These are phyloP conservation scores for Ophiosphaerella korrae DNA, from an alignment of 2,329 filamentous ascomycete genomes.

Conservation along the genomic window DNA sequence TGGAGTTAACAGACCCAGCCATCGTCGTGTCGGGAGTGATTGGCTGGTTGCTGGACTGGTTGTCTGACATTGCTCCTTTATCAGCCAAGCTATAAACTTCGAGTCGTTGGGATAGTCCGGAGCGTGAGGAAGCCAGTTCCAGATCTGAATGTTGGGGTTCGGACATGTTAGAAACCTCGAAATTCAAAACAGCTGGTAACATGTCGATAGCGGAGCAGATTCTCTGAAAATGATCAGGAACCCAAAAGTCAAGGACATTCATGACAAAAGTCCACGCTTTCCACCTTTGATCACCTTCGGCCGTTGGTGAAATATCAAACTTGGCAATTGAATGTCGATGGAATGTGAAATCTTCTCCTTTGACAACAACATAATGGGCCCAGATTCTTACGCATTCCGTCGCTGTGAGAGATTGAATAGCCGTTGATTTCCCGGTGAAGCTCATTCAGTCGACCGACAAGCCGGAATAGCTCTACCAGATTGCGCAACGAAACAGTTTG, in stretches of 20 bases:
- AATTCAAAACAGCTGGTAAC: constrained; percentile 9
- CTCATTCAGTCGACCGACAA: constrained; percentile 16
- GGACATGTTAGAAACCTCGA: neutral
- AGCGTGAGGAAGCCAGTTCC: constrained; percentile 8
- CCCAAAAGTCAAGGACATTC: constrained; percentile 22
- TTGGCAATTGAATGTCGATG: constrained; percentile 18
- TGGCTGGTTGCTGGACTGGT: constrained; percentile 8
- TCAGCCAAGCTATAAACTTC: constrained; percentile 4
- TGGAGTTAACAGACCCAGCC: constrained; percentile 6
- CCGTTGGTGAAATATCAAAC: constrained; percentile 7
- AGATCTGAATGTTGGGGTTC: neutral
- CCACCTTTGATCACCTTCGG: constrained; percentile 1
- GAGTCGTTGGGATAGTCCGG: constrained; percentile 12
- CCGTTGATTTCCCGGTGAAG: constrained; percentile 22
- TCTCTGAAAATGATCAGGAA: constrained; percentile 12
- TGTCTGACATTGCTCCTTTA: constrained; percentile 11
- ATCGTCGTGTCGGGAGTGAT: constrained; percentile 16
- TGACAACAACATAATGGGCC: constrained; percentile 20
- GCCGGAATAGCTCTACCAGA: constrained; percentile 23
- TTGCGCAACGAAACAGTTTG: constrained; percentile 21
- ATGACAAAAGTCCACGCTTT: constrained; percentile 22
- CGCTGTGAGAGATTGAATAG: constrained; percentile 24
- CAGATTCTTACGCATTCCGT: constrained; percentile 18
- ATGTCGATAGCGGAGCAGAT: constrained; percentile 15
- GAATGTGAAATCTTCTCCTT: constrained; percentile 14